Evolutionary conservation across 2,329 filamentous ascomycete genomes (phyloP).

Genomic region (Pleoardoris graminearum): DNA sequence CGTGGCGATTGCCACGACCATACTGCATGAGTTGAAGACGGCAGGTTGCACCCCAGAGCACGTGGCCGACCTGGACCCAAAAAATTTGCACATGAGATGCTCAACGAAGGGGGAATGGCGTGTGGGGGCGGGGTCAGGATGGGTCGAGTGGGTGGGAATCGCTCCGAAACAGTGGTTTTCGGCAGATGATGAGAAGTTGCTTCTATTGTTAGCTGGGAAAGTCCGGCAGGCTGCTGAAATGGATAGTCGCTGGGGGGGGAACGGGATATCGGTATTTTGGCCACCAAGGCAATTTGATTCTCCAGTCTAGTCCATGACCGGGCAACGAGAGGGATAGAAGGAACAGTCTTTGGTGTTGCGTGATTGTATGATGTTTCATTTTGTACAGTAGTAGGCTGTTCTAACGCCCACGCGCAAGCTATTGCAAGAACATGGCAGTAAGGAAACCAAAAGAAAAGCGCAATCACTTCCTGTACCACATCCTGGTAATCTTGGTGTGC

Average conservation of each 20-base stretch:
- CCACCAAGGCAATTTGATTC: too few species aligned
- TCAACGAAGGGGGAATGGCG: not conserved
- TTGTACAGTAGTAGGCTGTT: conserved; percentile 7
- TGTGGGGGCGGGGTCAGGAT: too few species aligned
- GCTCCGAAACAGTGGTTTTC: not conserved
- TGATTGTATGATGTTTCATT: not conserved
- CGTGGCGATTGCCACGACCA: not conserved
- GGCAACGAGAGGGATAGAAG: too few species aligned
- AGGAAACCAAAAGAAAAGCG: conserved; percentile 13
- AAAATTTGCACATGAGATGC: not conserved
- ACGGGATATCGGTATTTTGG: too few species aligned
- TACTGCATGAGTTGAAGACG: not conserved
- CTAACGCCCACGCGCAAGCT: conserved; percentile 1
- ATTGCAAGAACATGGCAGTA: conserved; percentile 2
- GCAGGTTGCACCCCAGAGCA: not conserved
- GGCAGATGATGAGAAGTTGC: not conserved
- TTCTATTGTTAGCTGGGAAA: not conserved
- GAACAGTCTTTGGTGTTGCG: not conserved
- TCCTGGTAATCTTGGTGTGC: conserved; percentile 58
- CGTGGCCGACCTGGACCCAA: not conserved
- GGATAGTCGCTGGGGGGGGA: too few species aligned
- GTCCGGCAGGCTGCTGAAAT: not conserved
- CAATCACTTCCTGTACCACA: conserved; percentile 60
- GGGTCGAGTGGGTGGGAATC: too few species aligned
- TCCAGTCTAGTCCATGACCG: too few species aligned